Percentiles rank a stretch among this genome's conserved stretches.
These are phyloP conservation scores for Fagus crenata DNA, from an alignment of 306 rosid genomes.

Conservation along the genomic window DNA sequence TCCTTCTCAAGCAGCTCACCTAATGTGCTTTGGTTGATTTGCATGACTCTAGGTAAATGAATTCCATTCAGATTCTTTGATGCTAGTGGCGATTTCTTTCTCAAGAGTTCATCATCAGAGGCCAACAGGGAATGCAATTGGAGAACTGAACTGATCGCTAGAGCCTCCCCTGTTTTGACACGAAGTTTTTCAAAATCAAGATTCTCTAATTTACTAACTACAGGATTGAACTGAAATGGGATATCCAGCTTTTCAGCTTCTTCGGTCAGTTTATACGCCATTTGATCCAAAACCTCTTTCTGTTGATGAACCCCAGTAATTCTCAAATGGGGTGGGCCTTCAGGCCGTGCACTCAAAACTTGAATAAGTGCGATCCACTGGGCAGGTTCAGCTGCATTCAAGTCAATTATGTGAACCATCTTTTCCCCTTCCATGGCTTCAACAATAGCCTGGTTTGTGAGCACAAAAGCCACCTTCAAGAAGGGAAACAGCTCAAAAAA, in stretches of 20 bases:
- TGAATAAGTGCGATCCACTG: slow-evolving; percentile 88
- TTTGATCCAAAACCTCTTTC: slow-evolving; percentile 72
- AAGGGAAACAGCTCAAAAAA: slow-evolving; percentile 82
- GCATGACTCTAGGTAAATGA: slow-evolving; percentile 48
- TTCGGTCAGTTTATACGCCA: slow-evolving; percentile 61
- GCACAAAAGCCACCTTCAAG: slow-evolving; percentile 64
- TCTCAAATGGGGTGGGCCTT: slow-evolving; percentile 92
- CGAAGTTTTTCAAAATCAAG: slow-evolving; percentile 78
- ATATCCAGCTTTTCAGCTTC: slow-evolving; percentile 82
- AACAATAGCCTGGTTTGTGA: slow-evolving; percentile 73
- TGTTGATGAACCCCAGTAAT: slow-evolving; percentile 73
- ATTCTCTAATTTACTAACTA: slow-evolving; percentile 63
- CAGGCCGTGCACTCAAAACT: slow-evolving; percentile 64
- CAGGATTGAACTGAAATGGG: slow-evolving; percentile 74
- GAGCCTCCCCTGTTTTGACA: slow-evolving; percentile 83
- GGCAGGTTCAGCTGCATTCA: slow-evolving; percentile 72
- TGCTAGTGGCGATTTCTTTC: slow-evolving; percentile 45
- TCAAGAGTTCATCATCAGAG: slow-evolving; percentile 56
- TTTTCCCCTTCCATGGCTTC: slow-evolving; percentile 93
- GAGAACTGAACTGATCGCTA: slow-evolving; percentile 72
- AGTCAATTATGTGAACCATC: slow-evolving; percentile 83
- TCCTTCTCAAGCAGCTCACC: slow-evolving; percentile 74
- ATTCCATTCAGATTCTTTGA: slow-evolving; percentile 45
- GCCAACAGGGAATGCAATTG: slow-evolving; percentile 74
- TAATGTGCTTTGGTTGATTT: slow-evolving; percentile 49